Conservation (phyloP, 2,329 filamentous ascomycete genomes). For the Neofusicoccum sp. region DNA sequence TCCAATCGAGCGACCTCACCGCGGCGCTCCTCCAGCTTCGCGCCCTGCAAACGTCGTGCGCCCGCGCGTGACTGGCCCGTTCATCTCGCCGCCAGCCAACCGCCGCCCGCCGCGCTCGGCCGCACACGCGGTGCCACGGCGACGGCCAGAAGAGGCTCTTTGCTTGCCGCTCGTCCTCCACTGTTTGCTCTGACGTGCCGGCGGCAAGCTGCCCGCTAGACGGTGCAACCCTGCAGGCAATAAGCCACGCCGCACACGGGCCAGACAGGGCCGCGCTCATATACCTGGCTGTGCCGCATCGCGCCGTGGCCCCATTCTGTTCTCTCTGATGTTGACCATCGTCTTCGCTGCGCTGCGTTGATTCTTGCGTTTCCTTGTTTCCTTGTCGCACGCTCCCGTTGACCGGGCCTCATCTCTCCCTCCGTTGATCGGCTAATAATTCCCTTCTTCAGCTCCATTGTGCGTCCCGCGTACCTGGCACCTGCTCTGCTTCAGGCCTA, state of each 20-base stretch:
- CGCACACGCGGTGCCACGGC: constrained; percentile 9
- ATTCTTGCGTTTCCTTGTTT: neutral
- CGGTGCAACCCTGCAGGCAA: constrained; percentile 3
- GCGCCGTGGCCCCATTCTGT: constrained; percentile 6
- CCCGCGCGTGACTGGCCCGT: neutral
- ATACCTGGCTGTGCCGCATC: constrained; percentile 4
- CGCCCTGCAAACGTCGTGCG: neutral
- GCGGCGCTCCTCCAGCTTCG: neutral
- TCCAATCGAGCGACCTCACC: constrained; percentile 1
- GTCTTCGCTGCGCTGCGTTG: neutral
- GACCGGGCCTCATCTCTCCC: neutral
- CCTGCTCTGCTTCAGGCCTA: constrained; percentile 3
- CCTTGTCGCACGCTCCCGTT: constrained; percentile 2
- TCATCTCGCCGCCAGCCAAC: constrained; percentile 1
- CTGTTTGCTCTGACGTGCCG: neutral
- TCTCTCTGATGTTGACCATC: constrained; percentile 16
- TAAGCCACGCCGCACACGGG: constrained; percentile 13
- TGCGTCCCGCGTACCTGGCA: neutral
- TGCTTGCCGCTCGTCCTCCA: constrained; percentile 5
- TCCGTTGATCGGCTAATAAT: constrained; percentile 13
- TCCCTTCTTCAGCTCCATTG: neutral
- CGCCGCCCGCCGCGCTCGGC: neutral
- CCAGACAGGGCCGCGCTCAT: constrained; percentile 1
- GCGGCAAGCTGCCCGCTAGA: neutral
- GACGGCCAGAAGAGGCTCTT: constrained; percentile 14